Conservation (phyloP, 257 asterid species). For the Parsonsia alboflavescens region DNA sequence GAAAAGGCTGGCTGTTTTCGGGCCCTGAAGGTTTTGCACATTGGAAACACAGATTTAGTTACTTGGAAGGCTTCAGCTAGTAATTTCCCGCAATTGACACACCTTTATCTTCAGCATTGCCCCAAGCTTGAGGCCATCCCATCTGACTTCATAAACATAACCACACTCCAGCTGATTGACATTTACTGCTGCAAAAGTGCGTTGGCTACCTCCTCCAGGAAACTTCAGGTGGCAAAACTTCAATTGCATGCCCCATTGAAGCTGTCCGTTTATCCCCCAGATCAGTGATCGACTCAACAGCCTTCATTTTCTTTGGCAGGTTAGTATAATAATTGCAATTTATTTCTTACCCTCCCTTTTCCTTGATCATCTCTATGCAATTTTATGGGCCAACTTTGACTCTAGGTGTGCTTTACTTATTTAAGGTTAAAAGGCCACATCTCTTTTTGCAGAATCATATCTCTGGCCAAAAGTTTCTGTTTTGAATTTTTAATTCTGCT, state of each 20-base stretch:
- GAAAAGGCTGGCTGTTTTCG: constrained; percentile 11
- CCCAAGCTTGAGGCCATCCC: constrained; percentile 32
- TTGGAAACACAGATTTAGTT: constrained; percentile 20
- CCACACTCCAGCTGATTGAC: constrained; percentile 25
- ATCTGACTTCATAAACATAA: constrained; percentile 18
- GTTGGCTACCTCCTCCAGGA: constrained; percentile 26
- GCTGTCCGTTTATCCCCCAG: constrained; percentile 32
- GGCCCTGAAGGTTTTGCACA: constrained; percentile 26
- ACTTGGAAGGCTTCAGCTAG: constrained; percentile 26
- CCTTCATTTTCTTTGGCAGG: neutral
- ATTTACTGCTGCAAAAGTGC: constrained; percentile 14
- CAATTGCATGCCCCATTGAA: constrained; percentile 11
- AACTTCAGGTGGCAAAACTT: neutral
- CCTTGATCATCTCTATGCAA: too few relatives aligned
- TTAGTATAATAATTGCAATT: neutral
- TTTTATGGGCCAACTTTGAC: too few relatives aligned
- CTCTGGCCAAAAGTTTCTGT: too few relatives aligned
- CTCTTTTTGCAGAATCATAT: too few relatives aligned
- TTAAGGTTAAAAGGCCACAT: too few relatives aligned
- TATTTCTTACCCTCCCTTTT: neutral
- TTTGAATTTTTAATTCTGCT: too few relatives aligned
- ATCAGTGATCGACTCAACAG: neutral
- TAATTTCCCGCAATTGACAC: constrained; percentile 30
- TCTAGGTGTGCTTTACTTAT: too few relatives aligned
- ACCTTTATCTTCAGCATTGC: constrained; percentile 30